Conservation (phyloP, 2,329 filamentous ascomycete genomes). For the Botrytis elliptica region DNA sequence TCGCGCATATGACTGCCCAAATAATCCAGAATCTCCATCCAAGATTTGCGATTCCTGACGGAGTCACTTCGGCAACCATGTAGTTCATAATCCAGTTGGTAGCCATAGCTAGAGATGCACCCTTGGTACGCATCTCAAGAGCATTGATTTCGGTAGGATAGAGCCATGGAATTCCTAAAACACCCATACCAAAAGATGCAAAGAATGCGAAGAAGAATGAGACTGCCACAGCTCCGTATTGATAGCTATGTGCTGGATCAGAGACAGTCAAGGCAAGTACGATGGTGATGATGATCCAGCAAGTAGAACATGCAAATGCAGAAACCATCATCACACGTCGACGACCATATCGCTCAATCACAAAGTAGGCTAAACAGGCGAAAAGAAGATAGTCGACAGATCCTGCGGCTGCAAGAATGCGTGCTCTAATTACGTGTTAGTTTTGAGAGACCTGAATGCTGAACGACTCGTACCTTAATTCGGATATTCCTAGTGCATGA, state of each 20-base stretch:
- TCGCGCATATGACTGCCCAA: conserved; percentile 39
- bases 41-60: conserved; percentile 39
- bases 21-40: conserved; percentile 43
- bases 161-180: conserved; percentile 42
- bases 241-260: conserved; percentile 38
- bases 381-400: conserved; percentile 49
- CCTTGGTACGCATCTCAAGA: conserved; percentile 52
- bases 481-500: conserved; percentile 41
- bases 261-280: conserved; percentile 35
- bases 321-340: conserved; percentile 61
- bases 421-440: conserved; percentile 35
- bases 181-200: conserved; percentile 50
- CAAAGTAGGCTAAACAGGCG: conserved; percentile 37
- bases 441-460: not conserved
- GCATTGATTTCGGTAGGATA: conserved; percentile 58
- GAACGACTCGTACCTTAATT: conserved; percentile 30
- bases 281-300: conserved; percentile 44
- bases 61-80: conserved; percentile 43
- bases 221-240: conserved; percentile 49
- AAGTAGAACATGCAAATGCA: conserved; percentile 47
- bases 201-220: conserved; percentile 52
- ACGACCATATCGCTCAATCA: conserved; percentile 57
- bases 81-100: conserved; percentile 55
- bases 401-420: conserved; percentile 47
- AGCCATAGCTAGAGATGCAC: conserved; percentile 52